A percentile compares a stretch with the other conserved stretches of the same genome.
Evolutionary conservation across 2,329 filamentous ascomycete genomes (phyloP).

Genomic region (Nannizziopsis arthrosporioides): DNA sequence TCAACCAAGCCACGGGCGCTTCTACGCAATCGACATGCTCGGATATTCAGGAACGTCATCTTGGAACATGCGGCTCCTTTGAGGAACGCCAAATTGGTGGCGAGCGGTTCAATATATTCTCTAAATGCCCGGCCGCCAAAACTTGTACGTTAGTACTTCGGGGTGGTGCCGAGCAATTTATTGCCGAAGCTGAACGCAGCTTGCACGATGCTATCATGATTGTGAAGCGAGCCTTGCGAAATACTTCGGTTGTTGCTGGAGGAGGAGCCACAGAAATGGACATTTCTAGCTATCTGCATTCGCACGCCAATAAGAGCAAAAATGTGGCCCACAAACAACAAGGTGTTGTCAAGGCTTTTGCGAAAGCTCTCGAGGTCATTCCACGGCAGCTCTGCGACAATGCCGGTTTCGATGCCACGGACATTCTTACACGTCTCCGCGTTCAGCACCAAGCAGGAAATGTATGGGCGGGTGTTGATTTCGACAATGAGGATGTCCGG

Average conservation of each 20-base stretch:
- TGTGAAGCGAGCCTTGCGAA: slow-evolving; percentile 93
- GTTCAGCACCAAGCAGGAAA: slow-evolving; percentile 93
- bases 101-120: slow-evolving; percentile 97
- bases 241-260: slow-evolving; percentile 86
- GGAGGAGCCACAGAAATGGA: slow-evolving; percentile 97
- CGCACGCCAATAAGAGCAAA: slow-evolving; percentile 63
- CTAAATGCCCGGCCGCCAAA: slow-evolving; percentile 88
- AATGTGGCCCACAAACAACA: slow-evolving; percentile 93
- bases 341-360: slow-evolving; percentile 92
- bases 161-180: slow-evolving; percentile 96
- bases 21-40: slow-evolving; percentile 92
- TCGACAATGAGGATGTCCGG: slow-evolving; percentile 76
- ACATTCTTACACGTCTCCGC: slow-evolving; percentile 90
- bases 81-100: slow-evolving; percentile 96
- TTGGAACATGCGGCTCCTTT: slow-evolving; percentile 80
- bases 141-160: slow-evolving; percentile 93
- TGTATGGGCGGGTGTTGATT: slow-evolving; percentile 93
- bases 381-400: slow-evolving; percentile 97
- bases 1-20: slow-evolving; percentile 87
- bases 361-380: slow-evolving; percentile 92
- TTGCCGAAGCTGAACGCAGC: slow-evolving; percentile 93
- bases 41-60: slow-evolving; percentile 77
- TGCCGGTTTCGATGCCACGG: slow-evolving; percentile 93
- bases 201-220: slow-evolving; percentile 99
- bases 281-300: slow-evolving; percentile 82